Base-by-base conservation (phyloP, 805 yeast genomes). In the Metschnikowia shivogae region DNA sequence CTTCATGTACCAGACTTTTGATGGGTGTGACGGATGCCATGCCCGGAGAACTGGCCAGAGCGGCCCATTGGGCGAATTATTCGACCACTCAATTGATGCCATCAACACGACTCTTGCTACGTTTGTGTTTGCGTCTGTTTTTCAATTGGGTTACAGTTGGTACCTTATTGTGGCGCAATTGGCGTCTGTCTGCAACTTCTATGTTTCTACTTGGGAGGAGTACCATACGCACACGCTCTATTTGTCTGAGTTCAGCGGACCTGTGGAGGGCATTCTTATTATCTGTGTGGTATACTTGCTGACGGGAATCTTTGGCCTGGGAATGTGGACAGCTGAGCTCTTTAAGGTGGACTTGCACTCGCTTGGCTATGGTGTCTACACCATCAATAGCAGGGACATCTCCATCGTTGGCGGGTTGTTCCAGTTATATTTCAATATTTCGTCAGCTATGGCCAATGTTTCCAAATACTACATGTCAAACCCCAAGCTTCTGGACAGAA, bases 21-120 rank as follows among this genome's bases (percentile, higher is more conserved):
- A 90, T 64, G 96, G 96, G 0, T 86, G 96, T 64, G 98, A 90
- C 64, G 98, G 98, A 4, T 78, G 86, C 52, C 98, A 90, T 63
- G 97, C 97, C 20, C 81, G 98, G 60, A 80, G 92, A 59, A 90
- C 97, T 1, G 95, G 95, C n/a, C 95, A 89, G 64, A 79, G 88
- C 50, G 93, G 97, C 3, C 97, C 98, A 1, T 69, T 90, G 57
- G 98, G 98, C 29, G 98, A 90, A 62, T 72, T 90, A 46, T 92
- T 92, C 60, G 98, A 90, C 60, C 98, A 90, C 60, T 89, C 96
- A 46, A 73, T 78, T 40, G 84, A 78, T 59, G 82, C 83, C 1
- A 67, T 77, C 56, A 88, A 88, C 60, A 89, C 97, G 5, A 83
- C 95, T 1, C 70, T 92, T 42, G 90, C 90, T 10, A 74, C 82